Percentiles rank a stretch among this genome's conserved stretches.
Evolutionary conservation across 2,329 filamentous ascomycete genomes (phyloP).

Genomic region (Alternaria ventricosa): DNA sequence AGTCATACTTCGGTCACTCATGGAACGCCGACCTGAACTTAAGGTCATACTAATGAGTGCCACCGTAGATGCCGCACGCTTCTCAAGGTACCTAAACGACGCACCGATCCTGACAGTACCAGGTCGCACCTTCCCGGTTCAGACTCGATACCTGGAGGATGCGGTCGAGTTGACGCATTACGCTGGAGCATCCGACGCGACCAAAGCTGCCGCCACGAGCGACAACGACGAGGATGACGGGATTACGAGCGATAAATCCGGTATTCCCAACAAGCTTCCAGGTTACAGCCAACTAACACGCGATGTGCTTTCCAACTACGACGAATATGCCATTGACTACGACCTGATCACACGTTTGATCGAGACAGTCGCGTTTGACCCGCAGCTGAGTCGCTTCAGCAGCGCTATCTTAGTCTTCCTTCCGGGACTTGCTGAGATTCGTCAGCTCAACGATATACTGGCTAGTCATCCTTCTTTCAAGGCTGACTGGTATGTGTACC

Average conservation of each 20-base stretch:
- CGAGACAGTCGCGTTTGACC: slow-evolving; percentile 73
- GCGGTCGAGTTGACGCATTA: slow-evolving; percentile 88
- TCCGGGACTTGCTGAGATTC: slow-evolving; percentile 92
- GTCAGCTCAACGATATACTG: slow-evolving; percentile 85
- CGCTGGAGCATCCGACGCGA: slow-evolving; percentile 45
- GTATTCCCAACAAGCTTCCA: slow-evolving; percentile 69
- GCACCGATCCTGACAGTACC: slow-evolving; percentile 91
- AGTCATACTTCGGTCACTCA: slow-evolving; percentile 85
- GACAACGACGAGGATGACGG: slow-evolving; percentile 59
- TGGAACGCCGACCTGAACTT: slow-evolving; percentile 77
- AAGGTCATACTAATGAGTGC: slow-evolving; percentile 98
- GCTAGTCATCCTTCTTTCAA: slow-evolving; percentile 77
- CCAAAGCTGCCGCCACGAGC: slow-evolving; percentile 59
- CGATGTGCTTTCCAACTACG: slow-evolving; percentile 75
- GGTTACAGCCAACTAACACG: slow-evolving; percentile 79
- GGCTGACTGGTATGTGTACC: slow-evolving; percentile 82
- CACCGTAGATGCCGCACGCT: slow-evolving; percentile 89
- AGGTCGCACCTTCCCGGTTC: slow-evolving; percentile 90
- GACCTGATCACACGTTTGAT: slow-evolving; percentile 83
- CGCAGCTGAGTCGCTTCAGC: slow-evolving; percentile 73
- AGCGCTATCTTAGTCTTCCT: slow-evolving; percentile 94
- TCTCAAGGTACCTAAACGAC: slow-evolving; percentile 84
- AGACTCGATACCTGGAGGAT: slow-evolving; percentile 88
- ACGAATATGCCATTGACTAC: slow-evolving; percentile 92
- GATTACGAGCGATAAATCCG: slow-evolving; percentile 57